Evolutionary conservation across 176 grass and related monocot genomes (phyloP).

Genomic region (Carex scoparia): DNA sequence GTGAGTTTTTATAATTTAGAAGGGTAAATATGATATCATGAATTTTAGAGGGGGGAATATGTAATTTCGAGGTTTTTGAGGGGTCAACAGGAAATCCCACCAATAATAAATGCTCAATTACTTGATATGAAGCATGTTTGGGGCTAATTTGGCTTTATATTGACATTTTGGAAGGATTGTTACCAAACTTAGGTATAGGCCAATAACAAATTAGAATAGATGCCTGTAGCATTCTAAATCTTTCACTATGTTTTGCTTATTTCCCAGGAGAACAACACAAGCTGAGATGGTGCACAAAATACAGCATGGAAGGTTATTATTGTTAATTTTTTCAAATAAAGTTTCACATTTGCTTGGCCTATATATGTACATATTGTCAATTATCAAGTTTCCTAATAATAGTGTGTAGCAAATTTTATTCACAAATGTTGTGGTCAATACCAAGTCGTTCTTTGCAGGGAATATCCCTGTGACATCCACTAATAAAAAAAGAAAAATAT

Average conservation of each 20-base stretch:
- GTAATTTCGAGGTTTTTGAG: no score
- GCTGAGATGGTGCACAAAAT: slow-evolving; percentile 10
- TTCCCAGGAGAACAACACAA: slow-evolving; percentile 28
- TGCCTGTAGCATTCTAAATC: background rate
- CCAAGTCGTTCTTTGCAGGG: background rate
- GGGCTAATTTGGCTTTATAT: background rate
- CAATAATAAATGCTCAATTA: background rate
- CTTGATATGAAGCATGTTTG: background rate
- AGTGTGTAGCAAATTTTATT: background rate
- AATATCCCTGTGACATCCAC: background rate
- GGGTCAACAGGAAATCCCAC: no score
- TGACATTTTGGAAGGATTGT: background rate
- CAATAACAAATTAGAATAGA: background rate
- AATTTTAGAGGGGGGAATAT: no score
- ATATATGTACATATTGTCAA: background rate
- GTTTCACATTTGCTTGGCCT: background rate
- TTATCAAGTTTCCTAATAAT: background rate
- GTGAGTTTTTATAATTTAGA: no score
- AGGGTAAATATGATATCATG: no score
- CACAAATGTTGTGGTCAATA: background rate
- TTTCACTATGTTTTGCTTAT: background rate
- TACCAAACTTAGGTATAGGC: background rate
- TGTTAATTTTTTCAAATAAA: background rate
- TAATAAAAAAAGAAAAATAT: background rate
- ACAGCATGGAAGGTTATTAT: background rate